Percentiles rank a stretch among this genome's conserved stretches.
phyloP scores from a whole-genome alignment of 352 stramenopile species.

The Phytopythium vexans region DNA sequence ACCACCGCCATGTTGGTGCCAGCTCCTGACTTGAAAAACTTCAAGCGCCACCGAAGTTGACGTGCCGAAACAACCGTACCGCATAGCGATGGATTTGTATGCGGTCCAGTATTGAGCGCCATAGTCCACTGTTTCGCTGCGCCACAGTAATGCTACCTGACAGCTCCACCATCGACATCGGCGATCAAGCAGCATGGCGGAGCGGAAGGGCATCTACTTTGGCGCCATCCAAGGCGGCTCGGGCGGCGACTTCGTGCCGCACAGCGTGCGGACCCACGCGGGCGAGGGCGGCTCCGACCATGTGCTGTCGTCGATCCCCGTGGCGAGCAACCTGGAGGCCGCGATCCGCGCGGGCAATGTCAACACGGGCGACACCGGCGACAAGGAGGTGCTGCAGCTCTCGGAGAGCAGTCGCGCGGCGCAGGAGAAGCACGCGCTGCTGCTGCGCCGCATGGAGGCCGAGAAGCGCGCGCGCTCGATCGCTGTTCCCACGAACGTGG shows the following conservation, averaged over 20 bases:
- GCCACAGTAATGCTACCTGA: not conserved
- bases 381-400: slow-evolving; percentile 82
- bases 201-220: slow-evolving; percentile 84
- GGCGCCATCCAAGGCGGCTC: slow-evolving; percentile 47
- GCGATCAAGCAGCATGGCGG: slow-evolving; percentile 28
- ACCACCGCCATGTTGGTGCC: not conserved
- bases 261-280: slow-evolving; percentile 26
- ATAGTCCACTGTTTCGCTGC: no score
- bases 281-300: not conserved
- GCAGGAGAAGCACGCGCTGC: slow-evolving; percentile 87
- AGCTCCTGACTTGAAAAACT: slow-evolving; percentile 6
- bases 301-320: slow-evolving; percentile 8
- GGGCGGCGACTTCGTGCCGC: slow-evolving; percentile 35
- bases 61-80: slow-evolving; percentile 2
- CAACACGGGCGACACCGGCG: slow-evolving; percentile 69
- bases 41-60: slow-evolving; percentile 5
- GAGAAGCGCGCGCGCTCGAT: slow-evolving; percentile 90
- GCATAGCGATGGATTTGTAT: no score
- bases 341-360: slow-evolving; percentile 80
- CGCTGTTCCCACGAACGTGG: slow-evolving; percentile 90
- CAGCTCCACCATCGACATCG: not conserved
- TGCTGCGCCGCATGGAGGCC: slow-evolving; percentile 86
- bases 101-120: no score
- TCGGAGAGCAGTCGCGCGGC: slow-evolving; percentile 77
- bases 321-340: slow-evolving; percentile 47